These are phyloP conservation scores for Dryadomyces sulphureus DNA, from an alignment of 2,329 filamentous ascomycete genomes.

Conservation along the genomic window DNA sequence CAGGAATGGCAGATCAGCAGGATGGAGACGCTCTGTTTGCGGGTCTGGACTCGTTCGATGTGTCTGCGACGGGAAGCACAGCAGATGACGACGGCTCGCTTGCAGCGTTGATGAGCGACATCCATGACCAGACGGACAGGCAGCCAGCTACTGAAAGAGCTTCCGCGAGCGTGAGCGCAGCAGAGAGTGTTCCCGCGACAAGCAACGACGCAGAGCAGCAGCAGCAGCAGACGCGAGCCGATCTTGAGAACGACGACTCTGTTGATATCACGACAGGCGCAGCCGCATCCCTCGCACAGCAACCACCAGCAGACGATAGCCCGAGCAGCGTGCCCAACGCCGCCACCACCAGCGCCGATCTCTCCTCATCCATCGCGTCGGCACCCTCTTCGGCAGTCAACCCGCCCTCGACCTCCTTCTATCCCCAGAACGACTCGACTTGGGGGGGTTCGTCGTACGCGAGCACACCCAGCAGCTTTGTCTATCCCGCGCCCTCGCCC, in stretches of 20 bases:
- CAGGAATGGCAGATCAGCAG: slow-evolving; percentile 10
- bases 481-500: slow-evolving; percentile 14
- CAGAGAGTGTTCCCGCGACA: too few relatives aligned
- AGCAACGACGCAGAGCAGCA: neutral
- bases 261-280: too few relatives aligned
- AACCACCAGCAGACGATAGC: slow-evolving; percentile 8
- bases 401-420: slow-evolving; percentile 1
- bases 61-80: slow-evolving; percentile 1
- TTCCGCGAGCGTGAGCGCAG: too few relatives aligned
- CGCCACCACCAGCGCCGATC: neutral
- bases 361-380: neutral
- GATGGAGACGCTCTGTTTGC: slow-evolving; percentile 8
- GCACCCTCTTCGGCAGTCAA: neutral
- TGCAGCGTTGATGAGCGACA: slow-evolving; percentile 5
- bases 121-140: neutral
- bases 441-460: slow-evolving; percentile 23
- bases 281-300: slow-evolving; percentile 5
- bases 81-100: slow-evolving; percentile 5
- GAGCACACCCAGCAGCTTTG: slow-evolving; percentile 26
- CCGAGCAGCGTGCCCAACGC: slow-evolving; percentile 7
- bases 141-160: neutral
- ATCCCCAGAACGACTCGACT: slow-evolving; percentile 19
- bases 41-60: slow-evolving; percentile 11
- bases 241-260: too few relatives aligned
- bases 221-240: slow-evolving; percentile 2